Evolutionary conservation across 2,329 filamentous ascomycete species (phyloP).

Genomic region (Fusarium sp.): DNA sequence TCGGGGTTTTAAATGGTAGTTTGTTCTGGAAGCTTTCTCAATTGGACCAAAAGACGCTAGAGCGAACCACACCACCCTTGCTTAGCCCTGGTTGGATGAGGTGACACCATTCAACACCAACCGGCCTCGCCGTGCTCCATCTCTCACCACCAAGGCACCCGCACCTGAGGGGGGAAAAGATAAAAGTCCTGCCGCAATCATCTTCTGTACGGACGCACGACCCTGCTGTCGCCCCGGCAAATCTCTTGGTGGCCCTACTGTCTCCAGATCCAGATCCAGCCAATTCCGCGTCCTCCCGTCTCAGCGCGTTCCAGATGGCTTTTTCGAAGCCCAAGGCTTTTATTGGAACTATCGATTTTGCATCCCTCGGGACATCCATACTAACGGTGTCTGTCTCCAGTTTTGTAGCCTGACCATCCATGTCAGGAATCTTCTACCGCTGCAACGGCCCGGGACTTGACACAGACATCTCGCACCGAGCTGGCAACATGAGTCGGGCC

Average conservation of each 20-base stretch:
- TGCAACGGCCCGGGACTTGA: conserved; percentile 33
- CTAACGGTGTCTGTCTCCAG: conserved; percentile 16
- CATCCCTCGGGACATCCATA: conserved; percentile 19
- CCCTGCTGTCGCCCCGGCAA: conserved; percentile 19
- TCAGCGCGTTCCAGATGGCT: conserved; percentile 32
- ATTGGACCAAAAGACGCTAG: conserved; percentile 14
- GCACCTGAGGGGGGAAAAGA: conserved; percentile 1
- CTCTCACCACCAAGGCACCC: conserved; percentile 39
- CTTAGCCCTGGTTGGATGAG: conserved; percentile 19
- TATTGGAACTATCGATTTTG: conserved; percentile 35
- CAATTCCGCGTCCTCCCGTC: conserved; percentile 24
- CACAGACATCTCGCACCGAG: conserved; percentile 17
- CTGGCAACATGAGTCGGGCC: conserved; percentile 26
- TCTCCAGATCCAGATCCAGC: conserved; percentile 21
- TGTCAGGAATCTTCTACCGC: conserved; percentile 24
- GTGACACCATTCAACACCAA: conserved; percentile 43
- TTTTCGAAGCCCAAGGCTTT: conserved; percentile 30
- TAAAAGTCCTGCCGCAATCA: conserved; percentile 33
- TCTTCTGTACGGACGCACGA: conserved; percentile 20
- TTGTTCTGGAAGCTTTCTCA: conserved; percentile 47
- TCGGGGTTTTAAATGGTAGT: conserved; percentile 25
- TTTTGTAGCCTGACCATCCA: conserved; percentile 29
- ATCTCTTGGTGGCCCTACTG: conserved; percentile 1
- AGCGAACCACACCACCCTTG: conserved; percentile 36
- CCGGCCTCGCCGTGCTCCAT: conserved; percentile 50